phyloP scores from a whole-genome alignment of 257 asterid genomes.

The Solanum pimpinellifolium region DNA sequence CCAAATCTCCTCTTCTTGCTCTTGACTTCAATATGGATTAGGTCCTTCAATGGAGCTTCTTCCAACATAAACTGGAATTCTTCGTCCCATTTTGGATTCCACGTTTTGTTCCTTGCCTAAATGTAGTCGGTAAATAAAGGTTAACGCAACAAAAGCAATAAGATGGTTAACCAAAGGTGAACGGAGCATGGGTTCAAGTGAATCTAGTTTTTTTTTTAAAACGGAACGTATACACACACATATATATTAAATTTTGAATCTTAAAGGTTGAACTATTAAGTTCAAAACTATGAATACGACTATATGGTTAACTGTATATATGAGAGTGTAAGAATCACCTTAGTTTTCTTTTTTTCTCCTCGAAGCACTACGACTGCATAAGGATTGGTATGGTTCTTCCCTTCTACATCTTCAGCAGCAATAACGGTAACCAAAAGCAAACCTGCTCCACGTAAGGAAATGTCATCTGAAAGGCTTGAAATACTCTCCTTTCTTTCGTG shows the following conservation, averaged over 20 bases:
- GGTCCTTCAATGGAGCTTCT: conserved; percentile 61
- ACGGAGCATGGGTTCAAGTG: neutral
- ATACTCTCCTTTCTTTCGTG: conserved; percentile 9
- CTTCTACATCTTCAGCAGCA: conserved; percentile 59
- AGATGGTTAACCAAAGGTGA: neutral
- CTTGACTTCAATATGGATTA: conserved; percentile 45
- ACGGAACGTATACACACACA: neutral
- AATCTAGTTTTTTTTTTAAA: neutral
- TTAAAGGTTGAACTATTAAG: neutral
- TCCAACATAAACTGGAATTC: conserved; percentile 65
- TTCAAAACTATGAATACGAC: neutral
- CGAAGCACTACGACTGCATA: conserved; percentile 36
- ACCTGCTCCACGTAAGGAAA: conserved; percentile 44
- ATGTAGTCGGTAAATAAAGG: neutral
- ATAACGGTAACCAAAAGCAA: conserved; percentile 44
- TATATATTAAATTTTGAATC: neutral
- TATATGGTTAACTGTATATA: neutral
- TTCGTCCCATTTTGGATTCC: conserved; percentile 74
- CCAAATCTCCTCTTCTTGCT: conserved; percentile 52
- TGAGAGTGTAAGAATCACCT: conserved; percentile 27
- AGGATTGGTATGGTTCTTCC: conserved; percentile 53
- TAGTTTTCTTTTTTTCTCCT: conserved; percentile 61
- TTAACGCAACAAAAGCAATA: neutral
- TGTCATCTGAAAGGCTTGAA: conserved; percentile 8
- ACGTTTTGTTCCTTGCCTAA: conserved; percentile 44